These are phyloP conservation scores for Trametopsis cervina DNA, from an alignment of 768 basidiomycete species.

Conservation along the genomic window DNA sequence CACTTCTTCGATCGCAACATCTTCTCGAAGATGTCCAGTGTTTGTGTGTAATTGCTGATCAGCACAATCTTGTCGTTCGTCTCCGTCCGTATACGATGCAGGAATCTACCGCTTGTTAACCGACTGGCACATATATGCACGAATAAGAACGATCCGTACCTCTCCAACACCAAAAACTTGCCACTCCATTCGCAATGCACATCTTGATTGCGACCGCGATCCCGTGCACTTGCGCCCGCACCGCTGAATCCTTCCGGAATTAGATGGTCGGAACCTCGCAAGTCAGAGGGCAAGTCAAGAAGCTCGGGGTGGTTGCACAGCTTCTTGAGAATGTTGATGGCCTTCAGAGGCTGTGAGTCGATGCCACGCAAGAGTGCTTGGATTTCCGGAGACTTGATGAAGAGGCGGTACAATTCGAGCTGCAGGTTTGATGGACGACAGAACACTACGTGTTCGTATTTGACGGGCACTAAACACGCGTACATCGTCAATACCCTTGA, in stretches of 20 bases:
- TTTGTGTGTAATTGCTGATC: conserved; percentile 96
- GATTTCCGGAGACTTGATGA: conserved; percentile 90
- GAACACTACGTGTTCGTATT: conserved; percentile 98
- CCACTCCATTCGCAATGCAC: conserved; percentile 83
- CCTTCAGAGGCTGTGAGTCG: conserved; percentile 91
- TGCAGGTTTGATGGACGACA: conserved; percentile 83
- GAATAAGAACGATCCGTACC: conserved; percentile 36
- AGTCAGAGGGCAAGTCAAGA: conserved; percentile 76
- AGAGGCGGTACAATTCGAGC: conserved; percentile 76
- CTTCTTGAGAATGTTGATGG: conserved; percentile 92
- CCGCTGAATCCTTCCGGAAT: conserved; percentile 80
- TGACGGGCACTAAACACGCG: conserved; percentile 81
- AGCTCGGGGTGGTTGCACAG: conserved; percentile 94
- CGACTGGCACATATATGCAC: neutral
- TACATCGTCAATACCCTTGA: conserved; percentile 9
- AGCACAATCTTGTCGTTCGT: conserved; percentile 94
- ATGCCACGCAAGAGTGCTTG: conserved; percentile 81
- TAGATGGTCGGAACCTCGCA: conserved; percentile 72
- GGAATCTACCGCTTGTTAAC: conserved; percentile 46
- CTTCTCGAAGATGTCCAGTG: conserved; percentile 88
- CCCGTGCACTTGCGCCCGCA: conserved; percentile 35
- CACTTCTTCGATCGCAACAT: conserved; percentile 82
- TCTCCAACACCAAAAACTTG: conserved; percentile 89
- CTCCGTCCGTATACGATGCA: conserved; percentile 72
- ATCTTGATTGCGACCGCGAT: conserved; percentile 29